Conservation (phyloP, 768 basidiomycete species). For the Phaffia australis region DNA sequence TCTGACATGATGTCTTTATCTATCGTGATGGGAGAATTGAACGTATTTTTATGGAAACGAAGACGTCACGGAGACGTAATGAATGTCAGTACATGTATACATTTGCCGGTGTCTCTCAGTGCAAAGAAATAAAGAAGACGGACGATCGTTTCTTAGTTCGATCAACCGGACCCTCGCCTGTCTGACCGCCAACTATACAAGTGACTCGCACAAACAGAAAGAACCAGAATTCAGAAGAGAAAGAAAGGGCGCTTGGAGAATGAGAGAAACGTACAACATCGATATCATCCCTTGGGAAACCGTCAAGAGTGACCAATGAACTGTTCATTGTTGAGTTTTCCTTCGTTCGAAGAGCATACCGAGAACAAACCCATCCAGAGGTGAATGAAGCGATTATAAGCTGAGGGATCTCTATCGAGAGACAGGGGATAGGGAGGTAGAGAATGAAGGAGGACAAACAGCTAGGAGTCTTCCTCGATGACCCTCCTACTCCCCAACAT, state of each 20-base stretch:
- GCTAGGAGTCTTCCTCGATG: conserved; percentile 23
- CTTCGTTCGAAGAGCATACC: not conserved
- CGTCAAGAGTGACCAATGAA: conserved; percentile 24
- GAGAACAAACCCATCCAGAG: not conserved
- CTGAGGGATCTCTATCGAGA: not conserved
- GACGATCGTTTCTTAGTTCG: conserved; percentile 25
- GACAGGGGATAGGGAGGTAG: not conserved
- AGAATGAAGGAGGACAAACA: conserved; percentile 7
- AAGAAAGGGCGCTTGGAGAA: not conserved
- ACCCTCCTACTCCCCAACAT: conserved; percentile 10
- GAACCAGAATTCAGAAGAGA: not conserved
- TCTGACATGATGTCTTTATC: conserved; percentile 19
- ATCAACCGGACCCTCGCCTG: conserved; percentile 19
- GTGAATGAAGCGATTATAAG: not conserved
- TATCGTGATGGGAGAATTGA: not conserved
- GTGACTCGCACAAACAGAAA: not conserved
- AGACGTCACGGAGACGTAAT: not conserved
- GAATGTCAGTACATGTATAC: no score
- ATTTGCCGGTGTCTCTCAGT: not conserved
- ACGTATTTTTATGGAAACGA: not conserved
- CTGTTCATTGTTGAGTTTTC: conserved; percentile 25
- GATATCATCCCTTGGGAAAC: conserved; percentile 25
- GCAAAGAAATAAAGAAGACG: not conserved
- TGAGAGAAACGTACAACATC: conserved; percentile 12
- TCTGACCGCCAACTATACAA: conserved; percentile 17